Percentiles rank a stretch among this genome's conserved stretches.
phyloP scores from a whole-genome alignment of 345 rosid species.

The Salix udensis region DNA sequence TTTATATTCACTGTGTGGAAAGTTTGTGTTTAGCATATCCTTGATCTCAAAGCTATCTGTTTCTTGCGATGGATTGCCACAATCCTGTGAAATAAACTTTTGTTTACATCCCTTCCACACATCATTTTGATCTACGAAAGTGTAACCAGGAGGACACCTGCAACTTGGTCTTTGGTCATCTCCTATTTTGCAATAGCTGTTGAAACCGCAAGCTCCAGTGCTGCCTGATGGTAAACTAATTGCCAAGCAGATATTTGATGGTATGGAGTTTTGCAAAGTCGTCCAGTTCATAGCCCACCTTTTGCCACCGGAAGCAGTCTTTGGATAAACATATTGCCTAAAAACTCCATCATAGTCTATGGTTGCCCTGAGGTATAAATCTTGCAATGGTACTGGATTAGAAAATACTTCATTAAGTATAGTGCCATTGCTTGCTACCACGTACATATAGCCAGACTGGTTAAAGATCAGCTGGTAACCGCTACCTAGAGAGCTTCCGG shows the following conservation, averaged over 20 bases:
- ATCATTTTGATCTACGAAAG: too few relatives aligned
- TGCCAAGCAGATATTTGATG: constrained; percentile 37
- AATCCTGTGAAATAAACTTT: too few relatives aligned
- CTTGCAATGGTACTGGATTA: not conserved
- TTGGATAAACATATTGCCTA: constrained; percentile 51
- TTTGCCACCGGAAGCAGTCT: constrained; percentile 6
- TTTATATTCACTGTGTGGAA: too few relatives aligned
- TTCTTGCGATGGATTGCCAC: constrained; percentile 24
- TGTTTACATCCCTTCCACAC: too few relatives aligned
- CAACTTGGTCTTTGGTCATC: constrained; percentile 15
- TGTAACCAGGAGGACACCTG: too few relatives aligned
- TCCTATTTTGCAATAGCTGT: constrained; percentile 42
- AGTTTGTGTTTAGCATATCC: too few relatives aligned
- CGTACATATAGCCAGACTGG: constrained; percentile 41
- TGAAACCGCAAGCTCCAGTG: constrained; percentile 60
- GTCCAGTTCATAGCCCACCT: constrained; percentile 37
- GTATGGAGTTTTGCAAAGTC: constrained; percentile 1
- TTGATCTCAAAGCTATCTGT: accelerated
- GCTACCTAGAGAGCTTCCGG: not conserved
- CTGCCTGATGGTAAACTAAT: constrained; percentile 18
- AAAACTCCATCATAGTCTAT: constrained; percentile 56
- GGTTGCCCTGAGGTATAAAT: constrained; percentile 40
- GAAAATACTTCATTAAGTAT: not conserved
- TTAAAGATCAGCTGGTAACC: constrained; percentile 38
- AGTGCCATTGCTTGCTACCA: constrained; percentile 26